Conservation (phyloP, 2,329 filamentous ascomycete genomes). For the Sclerotinia spermophila region DNA sequence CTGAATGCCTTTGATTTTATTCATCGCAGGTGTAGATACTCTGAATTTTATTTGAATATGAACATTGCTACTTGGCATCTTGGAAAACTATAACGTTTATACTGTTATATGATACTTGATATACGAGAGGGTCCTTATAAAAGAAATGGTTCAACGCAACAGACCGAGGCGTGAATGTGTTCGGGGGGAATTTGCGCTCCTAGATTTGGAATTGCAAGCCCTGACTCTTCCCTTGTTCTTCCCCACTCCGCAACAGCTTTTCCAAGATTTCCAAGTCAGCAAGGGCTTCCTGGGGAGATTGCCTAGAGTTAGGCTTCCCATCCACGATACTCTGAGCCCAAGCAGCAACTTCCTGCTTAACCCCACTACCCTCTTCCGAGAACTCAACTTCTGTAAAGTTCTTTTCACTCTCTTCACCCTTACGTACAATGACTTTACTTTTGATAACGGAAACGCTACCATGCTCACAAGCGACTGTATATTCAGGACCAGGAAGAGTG, state of each 20-base stretch:
- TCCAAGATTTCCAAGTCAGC: slow-evolving; percentile 36
- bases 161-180: not conserved
- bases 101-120: not conserved
- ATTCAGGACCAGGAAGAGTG: slow-evolving; percentile 33
- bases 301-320: slow-evolving; percentile 28
- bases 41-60: not conserved
- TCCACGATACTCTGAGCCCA: slow-evolving; percentile 34
- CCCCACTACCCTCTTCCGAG: slow-evolving; percentile 31
- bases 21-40: not conserved
- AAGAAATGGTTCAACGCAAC: not conserved
- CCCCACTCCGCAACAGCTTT: slow-evolving; percentile 38
- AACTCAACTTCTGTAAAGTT: slow-evolving; percentile 33
- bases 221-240: slow-evolving; percentile 31
- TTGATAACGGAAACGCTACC: slow-evolving; percentile 32
- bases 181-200: not conserved
- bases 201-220: slow-evolving; percentile 31
- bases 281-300: slow-evolving; percentile 31
- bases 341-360: slow-evolving; percentile 34
- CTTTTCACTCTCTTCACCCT: slow-evolving; percentile 30
- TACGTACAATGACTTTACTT: slow-evolving; percentile 31
- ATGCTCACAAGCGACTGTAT: slow-evolving; percentile 36
- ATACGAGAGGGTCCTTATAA: not conserved
- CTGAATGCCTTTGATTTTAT: not conserved
- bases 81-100: not conserved
- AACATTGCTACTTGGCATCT: not conserved